Percentiles rank a stretch among this genome's conserved stretches.
Conservation (phyloP, 2,329 filamentous ascomycete species). For the Corynespora cassiicola region DNA sequence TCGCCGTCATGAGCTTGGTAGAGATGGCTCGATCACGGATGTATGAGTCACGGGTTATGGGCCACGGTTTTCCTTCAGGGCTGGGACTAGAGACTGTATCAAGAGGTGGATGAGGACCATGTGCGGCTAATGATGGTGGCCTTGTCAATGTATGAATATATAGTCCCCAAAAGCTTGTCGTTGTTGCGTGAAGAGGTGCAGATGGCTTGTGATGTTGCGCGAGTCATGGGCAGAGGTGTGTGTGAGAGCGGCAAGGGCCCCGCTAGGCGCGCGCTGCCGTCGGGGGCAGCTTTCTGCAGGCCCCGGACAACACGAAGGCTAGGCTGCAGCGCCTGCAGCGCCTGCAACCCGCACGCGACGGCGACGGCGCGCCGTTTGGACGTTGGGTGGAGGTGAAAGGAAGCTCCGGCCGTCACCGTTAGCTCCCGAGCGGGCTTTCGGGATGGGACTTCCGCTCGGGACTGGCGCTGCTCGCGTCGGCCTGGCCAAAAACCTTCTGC, state of each 20-base stretch:
- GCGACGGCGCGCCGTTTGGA: not conserved
- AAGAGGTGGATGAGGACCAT: constrained; percentile 1
- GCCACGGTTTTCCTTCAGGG: constrained; percentile 19
- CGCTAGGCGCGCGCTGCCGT: no score
- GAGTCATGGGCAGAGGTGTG: constrained; percentile 12
- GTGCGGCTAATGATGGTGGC: constrained; percentile 35
- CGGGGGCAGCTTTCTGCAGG: no score
- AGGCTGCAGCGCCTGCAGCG: constrained; percentile 6
- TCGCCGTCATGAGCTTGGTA: constrained; percentile 10
- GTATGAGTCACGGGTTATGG: constrained; percentile 38
- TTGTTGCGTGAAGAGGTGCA: constrained; percentile 13
- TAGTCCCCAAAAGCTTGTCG: constrained; percentile 34
- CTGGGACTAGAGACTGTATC: constrained; percentile 1
- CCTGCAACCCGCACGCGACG: constrained; percentile 1
- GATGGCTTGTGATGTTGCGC: constrained; percentile 6
- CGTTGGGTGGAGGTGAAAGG: constrained; percentile 33
- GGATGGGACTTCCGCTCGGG: constrained; percentile 6
- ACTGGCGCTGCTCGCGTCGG: constrained; percentile 5
- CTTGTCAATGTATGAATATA: constrained; percentile 47
- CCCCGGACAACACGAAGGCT: no score
- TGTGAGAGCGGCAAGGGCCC: not conserved
- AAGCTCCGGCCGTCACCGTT: constrained; percentile 27
- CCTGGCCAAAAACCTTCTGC: constrained; percentile 12
- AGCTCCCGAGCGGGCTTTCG: constrained; percentile 18
- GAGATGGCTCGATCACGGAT: constrained; percentile 23